A percentile compares a stretch with the other conserved stretches of the same genome.
Conservation (phyloP, 1,284 basidiomycete species). For the Apiotrichum porosum region DNA sequence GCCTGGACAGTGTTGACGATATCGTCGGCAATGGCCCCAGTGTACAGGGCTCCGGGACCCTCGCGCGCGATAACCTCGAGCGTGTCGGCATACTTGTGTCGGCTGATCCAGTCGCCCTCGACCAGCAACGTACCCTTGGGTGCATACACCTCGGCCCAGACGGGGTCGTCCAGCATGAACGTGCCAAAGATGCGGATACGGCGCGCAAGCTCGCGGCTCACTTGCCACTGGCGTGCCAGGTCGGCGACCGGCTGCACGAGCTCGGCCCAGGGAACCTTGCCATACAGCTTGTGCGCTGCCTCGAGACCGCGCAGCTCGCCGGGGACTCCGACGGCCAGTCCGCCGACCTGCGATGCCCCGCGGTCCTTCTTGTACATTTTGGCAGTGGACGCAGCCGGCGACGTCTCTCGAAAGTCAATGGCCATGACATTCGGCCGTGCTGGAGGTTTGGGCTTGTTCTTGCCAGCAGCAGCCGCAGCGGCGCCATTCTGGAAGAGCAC, state of each 20-base stretch:
- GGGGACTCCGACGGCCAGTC: slow-evolving; percentile 75
- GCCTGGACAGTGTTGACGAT: slow-evolving; percentile 34
- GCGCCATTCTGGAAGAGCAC: too few relatives aligned
- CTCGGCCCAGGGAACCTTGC: slow-evolving; percentile 64
- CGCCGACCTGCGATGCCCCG: slow-evolving; percentile 64
- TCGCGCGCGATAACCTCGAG: slow-evolving; percentile 40
- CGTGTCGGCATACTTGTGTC: slow-evolving; percentile 55
- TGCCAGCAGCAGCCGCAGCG: too few relatives aligned
- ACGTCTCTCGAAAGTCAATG: slow-evolving; percentile 85
- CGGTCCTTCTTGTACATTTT: slow-evolving; percentile 81
- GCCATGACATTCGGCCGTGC: slow-evolving; percentile 60
- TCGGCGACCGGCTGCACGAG: slow-evolving; percentile 70
- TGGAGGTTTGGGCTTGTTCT: not conserved
- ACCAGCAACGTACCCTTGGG: slow-evolving; percentile 65
- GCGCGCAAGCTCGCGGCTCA: slow-evolving; percentile 66
- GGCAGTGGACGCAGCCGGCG: slow-evolving; percentile 63
- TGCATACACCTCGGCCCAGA: slow-evolving; percentile 76
- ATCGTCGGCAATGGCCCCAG: slow-evolving; percentile 43
- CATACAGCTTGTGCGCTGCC: slow-evolving; percentile 43
- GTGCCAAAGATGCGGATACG: slow-evolving; percentile 58
- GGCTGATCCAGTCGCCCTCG: slow-evolving; percentile 67
- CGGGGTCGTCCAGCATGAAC: slow-evolving; percentile 68
- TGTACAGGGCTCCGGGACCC: slow-evolving; percentile 44
- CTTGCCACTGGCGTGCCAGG: slow-evolving; percentile 65
- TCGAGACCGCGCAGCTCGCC: slow-evolving; percentile 74